Conservation (phyloP, 2,329 filamentous ascomycete species). For the Pyrenophora graminea region DNA sequence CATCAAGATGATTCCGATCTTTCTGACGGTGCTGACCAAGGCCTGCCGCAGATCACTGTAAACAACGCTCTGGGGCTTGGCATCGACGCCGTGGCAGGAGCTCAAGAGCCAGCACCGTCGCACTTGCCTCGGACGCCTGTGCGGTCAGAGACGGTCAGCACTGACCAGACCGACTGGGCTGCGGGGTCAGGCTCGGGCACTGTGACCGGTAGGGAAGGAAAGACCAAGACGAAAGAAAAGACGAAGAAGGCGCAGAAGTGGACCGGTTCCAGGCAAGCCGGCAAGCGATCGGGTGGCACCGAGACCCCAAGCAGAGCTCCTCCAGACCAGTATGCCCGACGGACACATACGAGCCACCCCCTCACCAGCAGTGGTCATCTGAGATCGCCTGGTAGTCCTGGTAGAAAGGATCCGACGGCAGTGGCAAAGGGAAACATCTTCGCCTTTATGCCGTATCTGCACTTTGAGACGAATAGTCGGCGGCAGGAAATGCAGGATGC, state of each 20-base stretch:
- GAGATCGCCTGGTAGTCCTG: slow-evolving; percentile 43
- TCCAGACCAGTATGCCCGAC: slow-evolving; percentile 27
- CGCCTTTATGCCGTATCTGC: slow-evolving; percentile 67
- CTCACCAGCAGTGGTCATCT: slow-evolving; percentile 34
- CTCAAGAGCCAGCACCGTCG: slow-evolving; percentile 23
- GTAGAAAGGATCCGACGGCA: slow-evolving; percentile 40
- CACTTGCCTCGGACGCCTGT: slow-evolving; percentile 30
- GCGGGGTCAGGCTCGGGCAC: slow-evolving; percentile 27
- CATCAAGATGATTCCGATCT: slow-evolving; percentile 40
- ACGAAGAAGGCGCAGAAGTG: slow-evolving; percentile 38
- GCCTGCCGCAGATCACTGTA: slow-evolving; percentile 36
- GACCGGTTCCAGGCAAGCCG: slow-evolving; percentile 30
- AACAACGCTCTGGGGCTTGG: slow-evolving; percentile 31
- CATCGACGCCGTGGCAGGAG: slow-evolving; percentile 27
- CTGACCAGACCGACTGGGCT: slow-evolving; percentile 41
- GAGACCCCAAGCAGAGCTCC: slow-evolving; percentile 35
- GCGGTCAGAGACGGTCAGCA: slow-evolving; percentile 38
- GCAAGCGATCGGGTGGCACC: slow-evolving; percentile 31
- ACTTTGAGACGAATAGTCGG: slow-evolving; percentile 64
- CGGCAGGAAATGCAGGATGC: slow-evolving; percentile 62
- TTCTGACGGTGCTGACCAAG: slow-evolving; percentile 38
- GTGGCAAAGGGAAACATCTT: slow-evolving; percentile 44
- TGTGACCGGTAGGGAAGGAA: slow-evolving; percentile 28
- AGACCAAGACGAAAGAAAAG: slow-evolving; percentile 38
- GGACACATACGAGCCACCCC: slow-evolving; percentile 27